Base-by-base conservation (phyloP, 228 moss, liverwort and hornwort genomes). In the Sphagnum fallax region DNA sequence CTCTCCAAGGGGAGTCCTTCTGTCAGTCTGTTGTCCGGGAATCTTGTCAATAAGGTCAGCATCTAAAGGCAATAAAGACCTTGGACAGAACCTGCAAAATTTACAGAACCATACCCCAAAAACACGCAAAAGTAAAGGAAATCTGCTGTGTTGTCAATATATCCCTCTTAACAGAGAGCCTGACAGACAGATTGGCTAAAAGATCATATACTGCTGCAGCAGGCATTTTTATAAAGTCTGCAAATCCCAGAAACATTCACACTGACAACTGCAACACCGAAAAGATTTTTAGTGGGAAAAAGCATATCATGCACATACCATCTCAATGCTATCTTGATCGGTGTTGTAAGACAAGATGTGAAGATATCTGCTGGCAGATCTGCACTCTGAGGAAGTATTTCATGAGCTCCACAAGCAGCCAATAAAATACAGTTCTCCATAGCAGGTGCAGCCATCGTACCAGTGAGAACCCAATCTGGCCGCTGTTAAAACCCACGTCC, bases 301-400 rank as follows among this genome's bases (percentile, higher is more conserved):
- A 61, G 16, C 0, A 8, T 16, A 14, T 32, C 32, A 32, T 32
- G 12, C 5, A 5, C 63, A 47, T 71, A 86, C 86, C 86, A 86
- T 82, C 82, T 82, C 6, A 86, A 67, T 16, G 86, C 86, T 60
- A 86, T 82, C 77, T 86, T 86, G 65, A 86, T 86, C 15, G 86
- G 86, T 32, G 82, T 86, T 48, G 86, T 86, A 5, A 86, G 80
- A 70, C 86, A 86, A 5, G 86, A 79, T 13, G 86, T 86, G 71
- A 86, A 86, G 60, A 86, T 79, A 67, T 86, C 82, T 60, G 86
- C 86, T 15, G 86, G 86, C 67, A 82, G 79, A 70, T 86, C 86
- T 49, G 77, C 70, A 80, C 73, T 86, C 69, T 82, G 86, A 62
- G 86, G 82, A 6, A 86, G 78, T 63, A 75, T 82, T 75, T 86